Percentiles rank a stretch among this genome's conserved stretches.
Evolutionary conservation across 177 flowering plant genomes (phyloP).

Genomic region (Telopea speciosissima): DNA sequence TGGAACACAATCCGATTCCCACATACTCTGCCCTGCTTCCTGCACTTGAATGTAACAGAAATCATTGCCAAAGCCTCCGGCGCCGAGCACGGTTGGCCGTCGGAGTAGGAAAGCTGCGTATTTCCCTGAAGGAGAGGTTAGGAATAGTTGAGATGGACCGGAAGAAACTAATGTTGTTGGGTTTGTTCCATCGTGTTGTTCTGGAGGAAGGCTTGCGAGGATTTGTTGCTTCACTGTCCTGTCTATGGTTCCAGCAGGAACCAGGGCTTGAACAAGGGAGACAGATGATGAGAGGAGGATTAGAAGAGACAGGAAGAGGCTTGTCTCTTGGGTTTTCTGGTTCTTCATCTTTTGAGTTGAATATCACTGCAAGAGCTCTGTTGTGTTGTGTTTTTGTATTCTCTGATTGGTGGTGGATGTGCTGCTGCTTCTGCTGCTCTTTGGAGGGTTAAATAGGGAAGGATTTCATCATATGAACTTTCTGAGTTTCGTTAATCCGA

Average conservation of each 20-base stretch:
- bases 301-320: slow-evolving; percentile 11
- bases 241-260: slow-evolving; percentile 28
- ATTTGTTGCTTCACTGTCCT: slow-evolving; percentile 32
- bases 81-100: slow-evolving; percentile 24
- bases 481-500: slow-evolving; percentile 3
- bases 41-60: slow-evolving; percentile 42
- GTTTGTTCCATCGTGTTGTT: slow-evolving; percentile 7
- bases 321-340: slow-evolving; percentile 12
- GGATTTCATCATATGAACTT: slow-evolving; percentile 9
- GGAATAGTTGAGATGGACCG: slow-evolving; percentile 24
- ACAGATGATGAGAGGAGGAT: slow-evolving; percentile 8
- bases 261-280: slow-evolving; percentile 10
- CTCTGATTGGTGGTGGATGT: too few species aligned
- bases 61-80: slow-evolving; percentile 37
- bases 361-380: not conserved
- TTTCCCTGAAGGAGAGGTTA: slow-evolving; percentile 35
- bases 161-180: slow-evolving; percentile 5
- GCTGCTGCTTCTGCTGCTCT: too few species aligned
- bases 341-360: slow-evolving; percentile 13
- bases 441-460: slow-evolving; percentile 6
- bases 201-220: slow-evolving; percentile 28
- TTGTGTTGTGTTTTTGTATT: not conserved
- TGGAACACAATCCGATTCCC: slow-evolving; percentile 42
- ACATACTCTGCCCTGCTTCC: slow-evolving; percentile 24
- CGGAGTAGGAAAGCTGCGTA: slow-evolving; percentile 31